Percentiles rank a stretch among this genome's conserved stretches.
Evolutionary conservation across 768 basidiomycete species (phyloP).

Genomic region (Mycena sanguinolenta): DNA sequence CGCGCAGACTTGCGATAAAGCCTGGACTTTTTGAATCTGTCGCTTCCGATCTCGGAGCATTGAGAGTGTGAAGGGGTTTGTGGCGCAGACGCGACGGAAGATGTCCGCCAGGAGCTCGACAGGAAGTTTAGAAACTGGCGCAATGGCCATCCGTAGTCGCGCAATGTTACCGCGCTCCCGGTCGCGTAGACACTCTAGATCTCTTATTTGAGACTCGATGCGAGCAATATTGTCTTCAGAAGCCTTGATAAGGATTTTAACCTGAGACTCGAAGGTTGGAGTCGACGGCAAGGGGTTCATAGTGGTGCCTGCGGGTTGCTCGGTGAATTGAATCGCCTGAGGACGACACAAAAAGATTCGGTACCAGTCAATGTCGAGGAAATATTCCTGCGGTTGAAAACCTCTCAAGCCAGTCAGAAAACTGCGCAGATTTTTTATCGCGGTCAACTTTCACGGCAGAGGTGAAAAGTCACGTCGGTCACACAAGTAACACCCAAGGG

Average conservation of each 20-base stretch:
- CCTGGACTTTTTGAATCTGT: not conserved
- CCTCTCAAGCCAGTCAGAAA: no score
- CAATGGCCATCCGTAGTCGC: constrained; percentile 8
- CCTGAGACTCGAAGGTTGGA: constrained; percentile 9
- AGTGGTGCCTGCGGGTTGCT: no score
- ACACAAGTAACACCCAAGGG: no score
- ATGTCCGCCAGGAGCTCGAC: constrained; percentile 26
- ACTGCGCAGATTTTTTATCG: no score
- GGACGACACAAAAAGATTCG: no score
- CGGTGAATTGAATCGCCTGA: no score
- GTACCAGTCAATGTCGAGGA: no score
- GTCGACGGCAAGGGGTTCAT: not conserved
- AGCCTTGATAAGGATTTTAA: constrained; percentile 9
- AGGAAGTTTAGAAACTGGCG: constrained; percentile 28
- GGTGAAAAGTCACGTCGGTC: no score
- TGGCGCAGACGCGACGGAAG: not conserved
- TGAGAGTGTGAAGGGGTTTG: not conserved
- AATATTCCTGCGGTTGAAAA: no score
- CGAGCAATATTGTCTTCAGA: constrained; percentile 21
- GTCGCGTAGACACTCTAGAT: constrained; percentile 26
- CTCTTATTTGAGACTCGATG: constrained; percentile 27
- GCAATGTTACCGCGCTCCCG: constrained; percentile 21
- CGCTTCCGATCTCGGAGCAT: not conserved
- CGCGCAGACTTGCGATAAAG: constrained; percentile 19
- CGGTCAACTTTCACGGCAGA: no score